These are phyloP conservation scores for Trichoderma semiorbis DNA, from an alignment of 2,329 filamentous ascomycete species.

Conservation along the genomic window DNA sequence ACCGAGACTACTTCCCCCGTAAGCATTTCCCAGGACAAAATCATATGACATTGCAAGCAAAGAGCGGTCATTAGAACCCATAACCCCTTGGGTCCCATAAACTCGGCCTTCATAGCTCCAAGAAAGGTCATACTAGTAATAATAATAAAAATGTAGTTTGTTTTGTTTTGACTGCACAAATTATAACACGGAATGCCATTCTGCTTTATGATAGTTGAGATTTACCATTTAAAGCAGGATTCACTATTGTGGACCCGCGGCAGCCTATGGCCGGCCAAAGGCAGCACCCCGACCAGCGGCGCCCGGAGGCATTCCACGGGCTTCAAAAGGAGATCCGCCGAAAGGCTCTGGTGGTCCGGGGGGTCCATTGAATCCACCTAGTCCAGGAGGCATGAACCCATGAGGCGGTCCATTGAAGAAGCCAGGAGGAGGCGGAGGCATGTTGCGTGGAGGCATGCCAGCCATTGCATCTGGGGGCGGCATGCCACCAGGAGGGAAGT, in stretches of 20 bases:
- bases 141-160: constrained; percentile 1
- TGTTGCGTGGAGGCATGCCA: constrained; percentile 50
- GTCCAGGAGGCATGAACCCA: constrained; percentile 53
- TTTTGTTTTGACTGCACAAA: neutral
- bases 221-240: neutral
- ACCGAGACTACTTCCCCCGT: constrained; percentile 1
- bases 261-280: constrained; percentile 31
- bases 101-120: neutral
- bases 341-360: constrained; percentile 47
- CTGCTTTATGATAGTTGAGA: neutral
- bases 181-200: neutral
- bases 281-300: constrained; percentile 37
- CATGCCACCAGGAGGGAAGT: constrained; percentile 50
- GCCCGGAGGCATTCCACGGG: constrained; percentile 52
- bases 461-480: constrained; percentile 49
- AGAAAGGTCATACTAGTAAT: neutral
- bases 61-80: neutral
- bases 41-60: constrained; percentile 5
- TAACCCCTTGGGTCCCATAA: neutral
- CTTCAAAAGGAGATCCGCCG: constrained; percentile 49
- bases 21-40: neutral
- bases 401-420: constrained; percentile 51
- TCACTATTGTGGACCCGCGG: too few relatives aligned
- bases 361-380: constrained; percentile 55
- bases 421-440: constrained; percentile 55